Conservation (phyloP, 306 rosid species). For the Ziziphus jujuba region DNA sequence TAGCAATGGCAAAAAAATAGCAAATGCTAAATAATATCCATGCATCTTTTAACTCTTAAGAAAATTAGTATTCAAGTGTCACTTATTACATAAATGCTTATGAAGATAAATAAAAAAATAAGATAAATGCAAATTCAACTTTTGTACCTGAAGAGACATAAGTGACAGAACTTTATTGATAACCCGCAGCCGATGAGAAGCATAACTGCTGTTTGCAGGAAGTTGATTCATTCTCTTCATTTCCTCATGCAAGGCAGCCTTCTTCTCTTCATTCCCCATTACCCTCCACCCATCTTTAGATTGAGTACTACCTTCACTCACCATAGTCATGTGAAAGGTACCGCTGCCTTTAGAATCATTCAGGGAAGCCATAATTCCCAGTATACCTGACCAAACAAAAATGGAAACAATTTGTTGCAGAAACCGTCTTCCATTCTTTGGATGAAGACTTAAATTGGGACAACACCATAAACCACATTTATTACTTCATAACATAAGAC, state of each 20-base stretch:
- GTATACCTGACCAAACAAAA: background rate
- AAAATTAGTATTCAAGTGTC: background rate
- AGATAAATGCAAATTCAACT: slow-evolving; percentile 1
- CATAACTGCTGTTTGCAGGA: slow-evolving; percentile 66
- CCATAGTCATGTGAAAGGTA: slow-evolving; percentile 41
- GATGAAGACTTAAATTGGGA: background rate
- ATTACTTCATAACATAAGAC: background rate
- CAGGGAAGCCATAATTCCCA: slow-evolving; percentile 11
- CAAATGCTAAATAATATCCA: background rate
- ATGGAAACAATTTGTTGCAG: background rate
- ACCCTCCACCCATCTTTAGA: slow-evolving; percentile 40
- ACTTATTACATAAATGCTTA: too few species aligned
- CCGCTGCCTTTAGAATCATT: slow-evolving; percentile 24
- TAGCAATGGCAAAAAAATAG: background rate
- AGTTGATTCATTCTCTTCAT: slow-evolving; percentile 52
- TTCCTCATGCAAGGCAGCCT: slow-evolving; percentile 61
- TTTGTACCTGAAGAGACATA: slow-evolving; percentile 61
- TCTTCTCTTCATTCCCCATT: slow-evolving; percentile 48
- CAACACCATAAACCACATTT: background rate
- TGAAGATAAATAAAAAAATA: too few species aligned
- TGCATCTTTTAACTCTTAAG: background rate
- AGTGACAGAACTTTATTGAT: slow-evolving; percentile 81
- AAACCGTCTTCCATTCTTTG: background rate
- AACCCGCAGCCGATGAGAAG: slow-evolving; percentile 69
- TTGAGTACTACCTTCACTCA: slow-evolving; percentile 28